phyloP scores from a whole-genome alignment of 1,284 basidiomycete species.

The Tilletia indica region DNA sequence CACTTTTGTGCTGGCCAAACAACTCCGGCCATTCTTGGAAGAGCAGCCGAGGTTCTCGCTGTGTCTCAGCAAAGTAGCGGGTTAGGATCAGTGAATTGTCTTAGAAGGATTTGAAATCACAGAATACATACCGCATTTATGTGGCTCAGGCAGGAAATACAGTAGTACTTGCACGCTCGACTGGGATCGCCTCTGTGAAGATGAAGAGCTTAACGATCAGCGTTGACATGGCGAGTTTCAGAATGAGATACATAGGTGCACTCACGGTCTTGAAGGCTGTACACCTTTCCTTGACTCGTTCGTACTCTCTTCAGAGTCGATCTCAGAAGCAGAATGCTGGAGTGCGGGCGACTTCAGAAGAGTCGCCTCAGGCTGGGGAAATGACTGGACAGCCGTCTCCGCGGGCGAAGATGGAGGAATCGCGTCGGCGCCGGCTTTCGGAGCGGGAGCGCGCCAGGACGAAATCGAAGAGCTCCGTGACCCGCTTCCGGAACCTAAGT shows the following conservation, averaged over 20 bases:
- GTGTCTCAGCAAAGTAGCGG: background rate
- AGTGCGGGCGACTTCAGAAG: background rate
- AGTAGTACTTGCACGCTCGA: slow-evolving; percentile 13
- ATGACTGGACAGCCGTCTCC: background rate
- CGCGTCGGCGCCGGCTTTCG: background rate
- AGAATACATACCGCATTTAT: background rate
- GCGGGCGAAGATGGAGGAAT: background rate
- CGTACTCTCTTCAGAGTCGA: slow-evolving; percentile 8
- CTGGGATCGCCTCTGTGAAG: background rate
- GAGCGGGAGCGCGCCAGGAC: background rate
- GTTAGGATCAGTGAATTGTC: background rate
- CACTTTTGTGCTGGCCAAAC: background rate
- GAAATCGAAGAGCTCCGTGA: slow-evolving; percentile 9
- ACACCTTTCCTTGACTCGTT: background rate
- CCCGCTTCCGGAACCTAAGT: background rate
- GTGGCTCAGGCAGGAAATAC: slow-evolving; percentile 5
- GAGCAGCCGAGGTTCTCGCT: background rate
- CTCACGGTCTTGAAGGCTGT: background rate
- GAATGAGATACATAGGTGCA: background rate
- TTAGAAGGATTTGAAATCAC: background rate
- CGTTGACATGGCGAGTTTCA: too few species aligned
- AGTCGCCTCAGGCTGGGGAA: background rate
- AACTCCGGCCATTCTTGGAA: slow-evolving; percentile 11
- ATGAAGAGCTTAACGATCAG: too few species aligned
- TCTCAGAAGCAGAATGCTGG: background rate